Conservation (phyloP, 1,284 basidiomycete species). For the Malassezia sp. region DNA sequence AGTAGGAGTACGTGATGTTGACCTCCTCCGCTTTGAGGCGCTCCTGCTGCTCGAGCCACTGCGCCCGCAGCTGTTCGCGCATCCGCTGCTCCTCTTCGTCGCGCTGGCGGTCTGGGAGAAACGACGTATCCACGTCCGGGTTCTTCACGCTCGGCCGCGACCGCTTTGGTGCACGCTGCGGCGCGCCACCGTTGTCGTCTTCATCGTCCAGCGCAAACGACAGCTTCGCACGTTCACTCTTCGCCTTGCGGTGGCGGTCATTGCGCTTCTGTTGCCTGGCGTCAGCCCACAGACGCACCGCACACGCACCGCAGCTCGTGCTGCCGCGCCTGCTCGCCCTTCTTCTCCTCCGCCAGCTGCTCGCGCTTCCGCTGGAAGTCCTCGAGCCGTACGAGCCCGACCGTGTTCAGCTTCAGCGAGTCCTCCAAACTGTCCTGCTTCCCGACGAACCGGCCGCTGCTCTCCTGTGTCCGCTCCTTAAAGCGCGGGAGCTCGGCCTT, state of each 20-base stretch:
- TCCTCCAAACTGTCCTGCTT: slow-evolving; percentile 94
- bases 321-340: slow-evolving; percentile 65
- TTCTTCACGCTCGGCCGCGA: slow-evolving; percentile 60
- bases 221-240: slow-evolving; percentile 64
- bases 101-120: slow-evolving; percentile 88
- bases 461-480: slow-evolving; percentile 1
- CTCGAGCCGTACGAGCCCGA: slow-evolving; percentile 81
- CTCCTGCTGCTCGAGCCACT: slow-evolving; percentile 83
- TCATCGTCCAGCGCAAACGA: slow-evolving; percentile 59
- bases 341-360: slow-evolving; percentile 81
- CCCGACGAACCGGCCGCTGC: slow-evolving; percentile 68
- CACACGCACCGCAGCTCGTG: slow-evolving; percentile 21
- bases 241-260: slow-evolving; percentile 73
- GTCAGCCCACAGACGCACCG: too few relatives aligned
- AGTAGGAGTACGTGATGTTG: slow-evolving; percentile 87
- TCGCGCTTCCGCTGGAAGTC: slow-evolving; percentile 69
- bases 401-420: slow-evolving; percentile 76
- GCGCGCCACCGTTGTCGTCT: slow-evolving; percentile 19
- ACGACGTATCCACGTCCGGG: slow-evolving; percentile 91
- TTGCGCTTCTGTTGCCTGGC: slow-evolving; percentile 58
- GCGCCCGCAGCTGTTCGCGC: slow-evolving; percentile 73
- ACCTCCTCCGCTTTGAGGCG: slow-evolving; percentile 76
- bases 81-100: slow-evolving; percentile 80
- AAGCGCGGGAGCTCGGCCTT: neutral
- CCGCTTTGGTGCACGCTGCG: slow-evolving; percentile 2